Evolutionary conservation across 192 early-diverging fungal genomes (phyloP).

Genomic region (Kickxella alabastrina): DNA sequence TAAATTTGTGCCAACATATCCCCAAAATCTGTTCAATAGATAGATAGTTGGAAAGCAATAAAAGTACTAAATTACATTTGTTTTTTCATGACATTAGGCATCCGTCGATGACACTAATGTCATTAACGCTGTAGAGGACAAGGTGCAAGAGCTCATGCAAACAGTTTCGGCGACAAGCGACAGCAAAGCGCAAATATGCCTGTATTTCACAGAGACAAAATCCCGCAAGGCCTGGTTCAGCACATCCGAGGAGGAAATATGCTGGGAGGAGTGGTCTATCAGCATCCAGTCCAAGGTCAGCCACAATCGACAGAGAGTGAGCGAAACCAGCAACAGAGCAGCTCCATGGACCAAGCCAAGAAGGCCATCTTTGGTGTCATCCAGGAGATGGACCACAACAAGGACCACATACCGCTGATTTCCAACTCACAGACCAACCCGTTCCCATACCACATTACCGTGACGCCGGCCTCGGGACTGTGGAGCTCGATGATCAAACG

Average conservation of each 20-base stretch:
- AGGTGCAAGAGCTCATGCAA: constrained; percentile 40
- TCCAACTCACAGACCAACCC: constrained; percentile 32
- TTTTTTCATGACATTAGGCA: too few relatives aligned
- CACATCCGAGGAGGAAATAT: constrained; percentile 44
- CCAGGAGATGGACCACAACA: constrained; percentile 31
- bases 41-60: too few relatives aligned
- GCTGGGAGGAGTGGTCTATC: constrained; percentile 50
- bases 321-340: constrained; percentile 13
- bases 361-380: constrained; percentile 28
- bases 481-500: constrained; percentile 52
- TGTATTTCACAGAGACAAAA: constrained; percentile 45
- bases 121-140: constrained; percentile 16
- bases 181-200: constrained; percentile 29
- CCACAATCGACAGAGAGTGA: constrained; percentile 13
- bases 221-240: constrained; percentile 42
- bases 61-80: too few relatives aligned
- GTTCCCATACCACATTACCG: constrained; percentile 43
- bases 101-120: constrained; percentile 32
- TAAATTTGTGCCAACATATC: too few relatives aligned
- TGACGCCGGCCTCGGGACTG: constrained; percentile 29
- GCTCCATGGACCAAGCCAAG: constrained; percentile 31
- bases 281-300: constrained; percentile 13
- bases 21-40: too few relatives aligned
- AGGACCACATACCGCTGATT: constrained; percentile 50
- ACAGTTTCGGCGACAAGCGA: constrained; percentile 13